Evolutionary conservation across 495 filamentous ascomycete species (phyloP).

Genomic region (Neurospora sp.): DNA sequence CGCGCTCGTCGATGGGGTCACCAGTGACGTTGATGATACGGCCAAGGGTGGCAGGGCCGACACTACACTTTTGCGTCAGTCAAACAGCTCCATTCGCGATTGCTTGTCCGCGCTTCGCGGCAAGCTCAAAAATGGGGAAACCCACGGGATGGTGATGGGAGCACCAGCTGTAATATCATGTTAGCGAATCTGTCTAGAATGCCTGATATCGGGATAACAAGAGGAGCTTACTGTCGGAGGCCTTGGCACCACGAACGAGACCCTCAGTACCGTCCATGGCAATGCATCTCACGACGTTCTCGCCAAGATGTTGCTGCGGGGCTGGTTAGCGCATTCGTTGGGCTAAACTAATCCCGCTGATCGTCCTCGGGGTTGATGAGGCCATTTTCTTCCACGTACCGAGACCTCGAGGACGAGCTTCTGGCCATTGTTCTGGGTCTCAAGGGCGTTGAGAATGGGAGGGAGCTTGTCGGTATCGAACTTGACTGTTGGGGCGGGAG

Average conservation of each 20-base stretch:
- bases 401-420: slow-evolving; percentile 96
- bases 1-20: slow-evolving; percentile 99
- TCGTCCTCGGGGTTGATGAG: neutral
- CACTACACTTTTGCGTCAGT: slow-evolving; percentile 23
- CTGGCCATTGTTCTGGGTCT: slow-evolving; percentile 80
- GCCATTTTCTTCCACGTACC: slow-evolving; percentile 48
- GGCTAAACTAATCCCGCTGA: slow-evolving; percentile 2
- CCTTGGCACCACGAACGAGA: slow-evolving; percentile 82
- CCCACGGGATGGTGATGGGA: slow-evolving; percentile 83
- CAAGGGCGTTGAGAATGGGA: slow-evolving; percentile 93
- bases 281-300: slow-evolving; percentile 99
- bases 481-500: slow-evolving; percentile 46
- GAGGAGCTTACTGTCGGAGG: slow-evolving; percentile 52
- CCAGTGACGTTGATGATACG: slow-evolving; percentile 99
- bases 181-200: slow-evolving; percentile 5
- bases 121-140: neutral
- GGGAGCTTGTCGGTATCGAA: slow-evolving; percentile 93
- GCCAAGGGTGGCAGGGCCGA: slow-evolving; percentile 88
- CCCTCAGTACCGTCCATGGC: slow-evolving; percentile 99
- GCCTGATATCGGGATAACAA: neutral
- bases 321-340: slow-evolving; percentile 28
- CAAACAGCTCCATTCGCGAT: neutral
- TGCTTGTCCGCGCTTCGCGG: neutral
- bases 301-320: slow-evolving; percentile 92
- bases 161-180: slow-evolving; percentile 47